Percentiles rank a stretch among this genome's conserved stretches.
Evolutionary conservation across 805 yeast species (phyloP).

Genomic region (Metschnikowia santaceciliae): DNA sequence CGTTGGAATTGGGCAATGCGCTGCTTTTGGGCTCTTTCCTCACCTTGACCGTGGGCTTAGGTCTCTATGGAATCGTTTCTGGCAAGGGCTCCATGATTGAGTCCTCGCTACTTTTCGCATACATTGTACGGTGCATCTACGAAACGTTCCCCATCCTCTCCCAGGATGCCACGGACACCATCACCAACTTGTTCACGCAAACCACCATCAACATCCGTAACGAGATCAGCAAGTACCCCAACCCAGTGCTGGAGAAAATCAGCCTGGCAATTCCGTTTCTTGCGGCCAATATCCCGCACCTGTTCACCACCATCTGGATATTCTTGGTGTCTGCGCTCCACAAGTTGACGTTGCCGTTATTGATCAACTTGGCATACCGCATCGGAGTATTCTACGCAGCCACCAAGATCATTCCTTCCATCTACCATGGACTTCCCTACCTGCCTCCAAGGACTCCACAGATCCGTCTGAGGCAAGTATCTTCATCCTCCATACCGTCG

Average conservation of each 20-base stretch:
- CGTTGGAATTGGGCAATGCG: conserved; percentile 69
- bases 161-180: conserved; percentile 38
- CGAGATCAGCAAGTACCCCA: conserved; percentile 38
- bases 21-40: conserved; percentile 82
- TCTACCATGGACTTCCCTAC: conserved; percentile 42
- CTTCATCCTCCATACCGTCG: conserved; percentile 23
- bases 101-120: conserved; percentile 79
- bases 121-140: conserved; percentile 88
- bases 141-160: conserved; percentile 89
- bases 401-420: conserved; percentile 84
- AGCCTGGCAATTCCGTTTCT: conserved; percentile 38
- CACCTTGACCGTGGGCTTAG: conserved; percentile 68
- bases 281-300: conserved; percentile 50
- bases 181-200: conserved; percentile 30
- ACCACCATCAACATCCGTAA: conserved; percentile 30
- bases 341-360: conserved; percentile 75
- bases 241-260: conserved; percentile 23
- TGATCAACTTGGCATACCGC: conserved; percentile 79
- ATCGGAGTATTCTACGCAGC: conserved; percentile 87
- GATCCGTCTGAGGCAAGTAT: conserved; percentile 31
- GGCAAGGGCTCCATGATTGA: conserved; percentile 89
- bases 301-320: conserved; percentile 53
- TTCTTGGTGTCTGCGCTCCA: conserved; percentile 47
- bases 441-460: conserved; percentile 41
- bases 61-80: conserved; percentile 78